Conservation (phyloP, 345 rosid species). For the Cardamine occulta region DNA sequence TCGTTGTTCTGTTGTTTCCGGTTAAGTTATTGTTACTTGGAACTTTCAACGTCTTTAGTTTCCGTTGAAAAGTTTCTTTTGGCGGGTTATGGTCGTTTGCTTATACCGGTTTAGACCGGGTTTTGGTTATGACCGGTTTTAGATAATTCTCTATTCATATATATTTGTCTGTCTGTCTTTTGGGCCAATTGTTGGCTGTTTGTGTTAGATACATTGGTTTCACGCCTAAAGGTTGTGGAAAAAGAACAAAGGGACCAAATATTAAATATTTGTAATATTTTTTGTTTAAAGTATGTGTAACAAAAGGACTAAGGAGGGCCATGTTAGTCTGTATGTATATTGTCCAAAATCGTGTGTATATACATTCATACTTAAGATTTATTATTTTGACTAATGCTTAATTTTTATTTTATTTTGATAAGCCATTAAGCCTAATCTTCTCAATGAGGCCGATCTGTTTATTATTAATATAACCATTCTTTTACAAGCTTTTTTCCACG, state of each 20-base stretch:
- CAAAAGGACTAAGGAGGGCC: slow-evolving; percentile 3
- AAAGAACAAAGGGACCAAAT: background rate
- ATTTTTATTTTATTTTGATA: no score
- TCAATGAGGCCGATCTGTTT: no score
- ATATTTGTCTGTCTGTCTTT: slow-evolving; percentile 8
- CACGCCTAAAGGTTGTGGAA: slow-evolving; percentile 23
- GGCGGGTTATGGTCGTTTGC: slow-evolving; percentile 30
- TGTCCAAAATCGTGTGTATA: background rate
- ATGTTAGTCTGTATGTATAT: background rate
- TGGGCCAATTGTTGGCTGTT: slow-evolving; percentile 20
- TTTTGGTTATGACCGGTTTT: slow-evolving; percentile 38
- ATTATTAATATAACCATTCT: no score
- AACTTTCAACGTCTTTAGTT: slow-evolving; percentile 50
- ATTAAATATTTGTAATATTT: background rate
- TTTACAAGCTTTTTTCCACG: no score
- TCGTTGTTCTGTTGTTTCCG: slow-evolving; percentile 70
- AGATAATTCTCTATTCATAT: slow-evolving; percentile 40
- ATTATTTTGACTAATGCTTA: no score
- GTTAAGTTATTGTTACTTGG: slow-evolving; percentile 67
- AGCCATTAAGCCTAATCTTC: no score
- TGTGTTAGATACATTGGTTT: slow-evolving; percentile 7
- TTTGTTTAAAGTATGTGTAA: background rate
- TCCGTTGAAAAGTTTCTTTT: slow-evolving; percentile 32
- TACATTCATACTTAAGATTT: background rate
- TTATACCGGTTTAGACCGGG: slow-evolving; percentile 23